A percentile compares a stretch with the other conserved stretches of the same genome.
phyloP scores from a whole-genome alignment of 495 filamentous ascomycete genomes.

The Aspergillus wentii region DNA sequence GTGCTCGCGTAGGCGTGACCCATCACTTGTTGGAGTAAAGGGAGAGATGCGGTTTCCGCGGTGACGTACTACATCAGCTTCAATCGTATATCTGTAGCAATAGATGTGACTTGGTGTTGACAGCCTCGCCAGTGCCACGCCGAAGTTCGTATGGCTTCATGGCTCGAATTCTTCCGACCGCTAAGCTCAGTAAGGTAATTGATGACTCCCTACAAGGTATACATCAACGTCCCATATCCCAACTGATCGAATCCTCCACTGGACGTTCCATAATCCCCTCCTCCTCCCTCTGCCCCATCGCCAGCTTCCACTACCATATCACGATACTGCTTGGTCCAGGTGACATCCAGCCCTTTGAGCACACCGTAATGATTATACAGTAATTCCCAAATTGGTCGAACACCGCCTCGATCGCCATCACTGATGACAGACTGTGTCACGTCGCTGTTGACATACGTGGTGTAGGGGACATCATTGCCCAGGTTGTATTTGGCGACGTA shows the following conservation, averaged over 20 bases:
- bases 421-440: constrained; percentile 30
- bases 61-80: too few species aligned
- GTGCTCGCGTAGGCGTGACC: too few species aligned
- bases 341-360: constrained; percentile 25
- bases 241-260: constrained; percentile 10
- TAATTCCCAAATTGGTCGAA: constrained; percentile 35
- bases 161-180: too few species aligned
- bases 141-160: too few species aligned
- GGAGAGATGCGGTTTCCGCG: too few species aligned
- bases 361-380: constrained; percentile 35
- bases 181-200: too few species aligned
- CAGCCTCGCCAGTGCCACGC: too few species aligned
- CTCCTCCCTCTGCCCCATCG: constrained; percentile 9
- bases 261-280: constrained; percentile 7
- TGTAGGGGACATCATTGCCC: constrained; percentile 37
- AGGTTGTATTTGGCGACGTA: constrained; percentile 41
- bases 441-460: constrained; percentile 27
- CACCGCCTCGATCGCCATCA: constrained; percentile 16
- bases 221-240: constrained; percentile 9
- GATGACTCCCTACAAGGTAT: constrained; percentile 2
- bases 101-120: too few species aligned
- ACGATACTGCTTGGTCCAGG: constrained; percentile 29
- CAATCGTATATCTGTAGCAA: too few species aligned
- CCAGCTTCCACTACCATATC: constrained; percentile 10
- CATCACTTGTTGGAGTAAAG: too few species aligned